These are phyloP conservation scores for Acorus calamus DNA, from an alignment of 106 monocot genomes.

Conservation along the genomic window DNA sequence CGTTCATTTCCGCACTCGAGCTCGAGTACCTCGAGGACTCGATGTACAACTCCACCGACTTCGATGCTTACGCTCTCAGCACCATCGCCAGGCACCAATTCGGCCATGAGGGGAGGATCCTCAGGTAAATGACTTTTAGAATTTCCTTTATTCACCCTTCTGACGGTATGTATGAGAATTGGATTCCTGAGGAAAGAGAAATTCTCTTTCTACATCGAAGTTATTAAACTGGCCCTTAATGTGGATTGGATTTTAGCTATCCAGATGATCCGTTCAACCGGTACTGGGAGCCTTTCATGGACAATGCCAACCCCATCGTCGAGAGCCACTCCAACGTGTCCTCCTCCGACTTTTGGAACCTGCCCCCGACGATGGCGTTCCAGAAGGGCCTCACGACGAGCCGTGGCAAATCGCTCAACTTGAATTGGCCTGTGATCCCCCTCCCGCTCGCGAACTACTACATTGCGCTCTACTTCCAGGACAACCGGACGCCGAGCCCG, in stretches of 20 bases:
- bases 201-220: too few relatives aligned
- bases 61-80: slow-evolving; percentile 32
- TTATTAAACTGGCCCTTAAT: too few relatives aligned
- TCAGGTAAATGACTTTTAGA: slow-evolving; percentile 25
- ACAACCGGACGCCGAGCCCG: slow-evolving; percentile 56
- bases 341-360: slow-evolving; percentile 65
- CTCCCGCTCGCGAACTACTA: slow-evolving; percentile 64
- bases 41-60: slow-evolving; percentile 63
- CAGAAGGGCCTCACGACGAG: slow-evolving; percentile 47
- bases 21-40: slow-evolving; percentile 54
- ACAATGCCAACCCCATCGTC: slow-evolving; percentile 21
- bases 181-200: too few relatives aligned
- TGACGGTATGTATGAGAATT: too few relatives aligned
- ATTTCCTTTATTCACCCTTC: neutral
- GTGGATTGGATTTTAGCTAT: slow-evolving; percentile 30
- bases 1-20: slow-evolving; percentile 73
- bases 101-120: slow-evolving; percentile 23
- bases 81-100: slow-evolving; percentile 63
- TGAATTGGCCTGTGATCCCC: slow-evolving; percentile 52
- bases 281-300: slow-evolving; percentile 63
- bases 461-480: slow-evolving; percentile 88
- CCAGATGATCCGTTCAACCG: slow-evolving; percentile 90
- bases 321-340: slow-evolving; percentile 39
- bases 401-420: slow-evolving; percentile 36
- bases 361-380: slow-evolving; percentile 48